Evolutionary conservation across 2,329 filamentous ascomycete genomes (phyloP), one percentile per base, ranked within the genome.

Genomic region (Colletotrichum chlorophyti): DNA sequence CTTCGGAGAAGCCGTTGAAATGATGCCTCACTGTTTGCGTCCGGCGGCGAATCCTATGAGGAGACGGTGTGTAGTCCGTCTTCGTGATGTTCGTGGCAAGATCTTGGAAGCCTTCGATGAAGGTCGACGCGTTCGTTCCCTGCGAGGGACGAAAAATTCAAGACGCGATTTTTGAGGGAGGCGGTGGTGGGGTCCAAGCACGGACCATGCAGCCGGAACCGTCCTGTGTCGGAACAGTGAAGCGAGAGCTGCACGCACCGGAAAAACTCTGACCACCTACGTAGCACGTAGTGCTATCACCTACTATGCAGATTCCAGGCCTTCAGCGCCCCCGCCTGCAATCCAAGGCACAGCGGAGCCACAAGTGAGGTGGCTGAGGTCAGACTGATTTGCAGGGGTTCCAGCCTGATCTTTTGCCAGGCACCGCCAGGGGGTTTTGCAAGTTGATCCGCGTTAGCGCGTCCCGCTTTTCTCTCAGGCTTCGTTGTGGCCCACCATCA

Each of bases 81-180:
- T n/a, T n/a, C 49, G 48, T 17, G 11, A 41, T 35, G 31, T 41
- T 53, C 32, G 51, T 34, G 23, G 42, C 31, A 26, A 15, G 35
- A 42, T 54, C n/a, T n/a, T n/a, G 29, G 37, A 24, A 55, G 31
- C 23, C 15, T 23, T 42, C 35, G 42, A n/a, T 45, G 37, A 40
- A 48, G 31, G 15, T 31, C 11, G 31, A 34, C 57, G 52, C 57
- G 37, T 41, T 49, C 45, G 31, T 26, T 12, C 14, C 12, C 3
- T 10, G 3, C 4, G 8, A 29, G 14, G 23, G 35, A 9, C 10
- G 41, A 60, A 54, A 59, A 60, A 60, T 57, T 60, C 57, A 50
- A 19, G 38, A 31, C 37, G 51, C 57, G 45, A 32, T 50, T 60
- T n/a, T 60, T 60, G 57, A 60, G 14, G 51, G 45, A 55, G 43